Base-by-base conservation (phyloP, 306 rosid genomes). In the Trifolium pratense region DNA sequence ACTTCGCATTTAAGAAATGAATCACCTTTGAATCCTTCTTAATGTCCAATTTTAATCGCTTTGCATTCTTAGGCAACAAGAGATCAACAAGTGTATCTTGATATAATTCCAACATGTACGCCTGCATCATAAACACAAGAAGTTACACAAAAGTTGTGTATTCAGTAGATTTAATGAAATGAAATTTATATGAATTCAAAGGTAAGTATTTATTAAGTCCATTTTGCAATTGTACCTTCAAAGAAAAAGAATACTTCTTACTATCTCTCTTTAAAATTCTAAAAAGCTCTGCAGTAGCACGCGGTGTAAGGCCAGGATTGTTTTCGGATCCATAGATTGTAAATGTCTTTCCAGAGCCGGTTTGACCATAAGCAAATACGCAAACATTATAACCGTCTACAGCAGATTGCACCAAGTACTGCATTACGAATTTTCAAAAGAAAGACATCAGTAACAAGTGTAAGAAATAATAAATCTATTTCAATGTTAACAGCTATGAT, bases 81-180 rank as follows among this genome's bases (percentile, higher is more conserved):
- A 94, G 97, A 79, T 94, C 99, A 16, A 91, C 86, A 40, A 94
- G 95, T 37, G 97, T 91, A 73, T 94, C 99, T 83, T 94, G 99
- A 85, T 94, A 94, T 73, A 91, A 75, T 51, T 94, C 99, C 84
- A 94, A 81, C 90, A 94, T 87, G 78, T 91, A 94, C 23, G 89
- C 97, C 99, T 94, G 88, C 85, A 77, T 68, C 23, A 65, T 85
- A 10, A 45, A 58, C 26, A 10, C 68, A 53, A 49, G 59, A 57
- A 58, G 15, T 43, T 43, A 43, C 49, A 13, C 49, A 13, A 14
- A 48, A 53, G 31, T 32, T 60, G 39, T 18, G 23, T 13, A 77
- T 55, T 59, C 17, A 48, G 36, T 18, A 9, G 13, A 68, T 36
- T 37, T 39, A 45, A 15, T 36, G 63, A 53, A 37, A 78, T 31